A percentile compares a stretch with the other conserved stretches of the same genome.
Conservation (phyloP, 331 rosid genomes). For the Stylosanthes scabra region DNA sequence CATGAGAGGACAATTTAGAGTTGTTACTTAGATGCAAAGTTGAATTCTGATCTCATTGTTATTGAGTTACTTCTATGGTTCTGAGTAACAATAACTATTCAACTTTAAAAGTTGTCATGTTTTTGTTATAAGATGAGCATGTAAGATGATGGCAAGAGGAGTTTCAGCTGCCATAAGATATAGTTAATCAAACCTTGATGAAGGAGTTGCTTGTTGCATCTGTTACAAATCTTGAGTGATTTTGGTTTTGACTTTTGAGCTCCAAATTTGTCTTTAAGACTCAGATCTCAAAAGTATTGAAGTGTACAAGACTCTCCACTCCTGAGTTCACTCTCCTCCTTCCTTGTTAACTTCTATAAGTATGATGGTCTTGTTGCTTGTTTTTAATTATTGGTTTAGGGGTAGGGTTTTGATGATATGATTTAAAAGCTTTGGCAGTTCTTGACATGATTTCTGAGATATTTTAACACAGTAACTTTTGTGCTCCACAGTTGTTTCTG, state of each 20-base stretch:
- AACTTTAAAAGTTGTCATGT: neutral
- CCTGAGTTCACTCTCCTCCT: neutral
- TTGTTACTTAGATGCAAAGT: neutral
- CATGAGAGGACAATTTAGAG: neutral
- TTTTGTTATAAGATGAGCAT: neutral
- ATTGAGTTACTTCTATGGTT: neutral
- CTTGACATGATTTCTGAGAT: conserved; percentile 15
- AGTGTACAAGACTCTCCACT: neutral
- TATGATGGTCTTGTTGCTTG: conserved; percentile 4
- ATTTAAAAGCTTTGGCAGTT: conserved; percentile 12
- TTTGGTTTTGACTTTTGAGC: conserved; percentile 14
- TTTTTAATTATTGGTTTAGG: neutral
- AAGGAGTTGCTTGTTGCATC: conserved; percentile 1
- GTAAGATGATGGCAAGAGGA: neutral
- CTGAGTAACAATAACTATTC: neutral
- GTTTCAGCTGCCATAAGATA: neutral
- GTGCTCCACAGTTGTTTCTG: conserved; percentile 69
- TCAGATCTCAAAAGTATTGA: neutral
- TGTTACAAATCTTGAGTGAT: conserved; percentile 4
- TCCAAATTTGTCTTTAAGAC: neutral
- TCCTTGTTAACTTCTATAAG: neutral
- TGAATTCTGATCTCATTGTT: neutral
- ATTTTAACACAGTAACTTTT: conserved; percentile 29
- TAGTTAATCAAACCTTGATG: neutral
- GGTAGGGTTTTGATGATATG: neutral